Evolutionary conservation across 225 moss, liverwort and hornwort species (phyloP).

Genomic region (Takakia lepidozioides): DNA sequence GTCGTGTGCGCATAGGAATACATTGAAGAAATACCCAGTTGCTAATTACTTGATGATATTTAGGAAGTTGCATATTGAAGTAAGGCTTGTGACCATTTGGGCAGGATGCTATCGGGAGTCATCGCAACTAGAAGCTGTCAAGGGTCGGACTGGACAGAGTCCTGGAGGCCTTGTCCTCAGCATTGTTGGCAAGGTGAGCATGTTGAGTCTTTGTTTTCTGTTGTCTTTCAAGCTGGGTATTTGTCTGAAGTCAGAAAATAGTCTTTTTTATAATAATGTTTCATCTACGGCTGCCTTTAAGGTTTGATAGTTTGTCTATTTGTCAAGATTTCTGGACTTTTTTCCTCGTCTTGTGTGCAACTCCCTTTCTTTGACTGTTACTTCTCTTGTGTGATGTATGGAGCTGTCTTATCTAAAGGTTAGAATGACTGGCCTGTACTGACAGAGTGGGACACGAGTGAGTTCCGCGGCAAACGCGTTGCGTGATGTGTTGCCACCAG

Average conservation of each 20-base stretch:
- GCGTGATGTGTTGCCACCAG: constrained; percentile 9
- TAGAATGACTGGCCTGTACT: not conserved
- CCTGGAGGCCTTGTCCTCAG: constrained; percentile 16
- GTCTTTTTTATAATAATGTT: too few relatives aligned
- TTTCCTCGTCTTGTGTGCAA: not conserved
- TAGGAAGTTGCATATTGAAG: not conserved
- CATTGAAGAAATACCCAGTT: not conserved
- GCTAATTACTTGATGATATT: not conserved
- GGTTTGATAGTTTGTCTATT: not conserved
- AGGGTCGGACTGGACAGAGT: constrained; percentile 6
- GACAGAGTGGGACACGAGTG: constrained; percentile 12
- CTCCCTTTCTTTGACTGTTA: not conserved
- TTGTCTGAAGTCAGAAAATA: too few relatives aligned
- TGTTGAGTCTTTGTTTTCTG: too few relatives aligned
- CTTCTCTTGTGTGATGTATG: not conserved
- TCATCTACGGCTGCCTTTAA: constrained; percentile 1
- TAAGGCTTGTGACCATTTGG: not conserved
- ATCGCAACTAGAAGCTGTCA: constrained; percentile 6
- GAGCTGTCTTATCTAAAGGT: not conserved
- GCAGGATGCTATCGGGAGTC: constrained; percentile 25
- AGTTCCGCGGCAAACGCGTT: constrained; percentile 12
- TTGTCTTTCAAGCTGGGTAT: not conserved
- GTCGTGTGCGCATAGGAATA: not conserved
- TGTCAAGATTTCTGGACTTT: not conserved
- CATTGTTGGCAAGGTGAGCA: constrained; percentile 23